phyloP scores from a whole-genome alignment of 108 stramenopile genomes.

The Nitzschia sp. region DNA sequence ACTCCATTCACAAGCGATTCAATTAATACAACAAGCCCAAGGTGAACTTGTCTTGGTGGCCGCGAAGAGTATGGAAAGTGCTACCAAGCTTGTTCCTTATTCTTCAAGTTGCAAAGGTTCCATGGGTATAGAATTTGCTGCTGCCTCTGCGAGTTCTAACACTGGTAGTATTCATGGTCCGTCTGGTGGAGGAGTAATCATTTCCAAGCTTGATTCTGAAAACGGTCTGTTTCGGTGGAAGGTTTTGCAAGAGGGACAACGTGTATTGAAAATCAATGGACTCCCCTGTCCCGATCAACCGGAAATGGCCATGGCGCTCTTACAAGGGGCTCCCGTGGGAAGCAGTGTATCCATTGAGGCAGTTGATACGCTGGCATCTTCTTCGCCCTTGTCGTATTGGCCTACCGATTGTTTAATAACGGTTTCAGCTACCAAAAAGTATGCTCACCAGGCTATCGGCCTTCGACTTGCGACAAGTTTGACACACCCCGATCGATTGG shows the following conservation, averaged over 20 bases:
- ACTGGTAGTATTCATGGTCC: too few species aligned
- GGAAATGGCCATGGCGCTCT: background rate
- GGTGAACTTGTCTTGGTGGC: background rate
- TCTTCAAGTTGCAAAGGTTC: background rate
- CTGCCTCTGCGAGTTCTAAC: background rate
- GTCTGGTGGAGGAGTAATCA: background rate
- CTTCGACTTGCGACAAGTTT: background rate
- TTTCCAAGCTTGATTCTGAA: background rate
- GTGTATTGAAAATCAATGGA: conserved; percentile 9
- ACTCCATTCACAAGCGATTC: background rate
- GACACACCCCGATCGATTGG: background rate
- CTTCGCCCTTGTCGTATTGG: background rate
- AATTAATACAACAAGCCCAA: background rate
- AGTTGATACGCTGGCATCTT: background rate
- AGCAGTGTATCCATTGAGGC: background rate
- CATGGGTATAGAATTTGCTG: background rate
- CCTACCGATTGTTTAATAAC: background rate
- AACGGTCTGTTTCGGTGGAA: background rate
- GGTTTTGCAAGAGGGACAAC: background rate
- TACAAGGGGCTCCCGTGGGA: background rate
- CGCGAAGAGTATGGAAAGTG: background rate
- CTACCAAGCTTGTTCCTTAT: background rate
- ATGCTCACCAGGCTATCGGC: background rate
- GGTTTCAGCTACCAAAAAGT: background rate
- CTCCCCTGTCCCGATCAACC: background rate